Percentiles rank a stretch among this genome's conserved stretches.
Evolutionary conservation across 2,329 filamentous ascomycete species (phyloP).

Genomic region (Penicillium sp.): DNA sequence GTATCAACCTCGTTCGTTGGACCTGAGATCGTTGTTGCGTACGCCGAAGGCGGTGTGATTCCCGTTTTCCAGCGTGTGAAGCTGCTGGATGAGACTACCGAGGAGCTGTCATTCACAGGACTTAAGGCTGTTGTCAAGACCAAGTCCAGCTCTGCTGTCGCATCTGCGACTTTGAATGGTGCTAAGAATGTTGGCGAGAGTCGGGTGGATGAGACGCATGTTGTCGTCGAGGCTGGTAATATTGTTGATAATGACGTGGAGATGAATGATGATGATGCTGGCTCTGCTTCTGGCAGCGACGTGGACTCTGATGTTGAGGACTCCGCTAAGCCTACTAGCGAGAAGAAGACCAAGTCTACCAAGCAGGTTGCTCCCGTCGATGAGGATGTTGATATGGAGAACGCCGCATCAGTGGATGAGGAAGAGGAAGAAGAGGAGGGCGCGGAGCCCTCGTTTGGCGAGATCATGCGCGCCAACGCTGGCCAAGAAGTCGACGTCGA

Average conservation of each 20-base stretch:
- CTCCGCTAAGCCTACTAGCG: constrained; percentile 24
- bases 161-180: constrained; percentile 60
- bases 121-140: constrained; percentile 52
- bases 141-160: constrained; percentile 51
- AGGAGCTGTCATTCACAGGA: constrained; percentile 53
- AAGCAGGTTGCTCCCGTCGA: constrained; percentile 31
- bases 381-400: constrained; percentile 51
- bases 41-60: constrained; percentile 57
- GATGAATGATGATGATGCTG: constrained; percentile 42
- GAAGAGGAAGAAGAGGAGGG: constrained; percentile 53
- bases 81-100: constrained; percentile 53
- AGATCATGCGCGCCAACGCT: constrained; percentile 74
- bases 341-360: constrained; percentile 31
- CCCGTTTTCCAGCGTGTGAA: constrained; percentile 57
- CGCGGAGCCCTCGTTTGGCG: constrained; percentile 78
- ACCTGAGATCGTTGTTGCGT: constrained; percentile 54
- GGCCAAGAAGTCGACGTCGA: constrained; percentile 77
- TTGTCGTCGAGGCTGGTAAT: constrained; percentile 58
- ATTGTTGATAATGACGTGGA: constrained; percentile 51
- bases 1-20: constrained; percentile 54
- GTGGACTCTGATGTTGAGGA: constrained; percentile 38
- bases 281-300: constrained; percentile 36
- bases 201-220: constrained; percentile 63
- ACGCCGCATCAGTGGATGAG: constrained; percentile 39
- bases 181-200: constrained; percentile 57